Evolutionary conservation across 192 early-diverging fungal genomes (phyloP), one percentile per base, ranked within the genome.

Genomic region (Dissophora globulifera): DNA sequence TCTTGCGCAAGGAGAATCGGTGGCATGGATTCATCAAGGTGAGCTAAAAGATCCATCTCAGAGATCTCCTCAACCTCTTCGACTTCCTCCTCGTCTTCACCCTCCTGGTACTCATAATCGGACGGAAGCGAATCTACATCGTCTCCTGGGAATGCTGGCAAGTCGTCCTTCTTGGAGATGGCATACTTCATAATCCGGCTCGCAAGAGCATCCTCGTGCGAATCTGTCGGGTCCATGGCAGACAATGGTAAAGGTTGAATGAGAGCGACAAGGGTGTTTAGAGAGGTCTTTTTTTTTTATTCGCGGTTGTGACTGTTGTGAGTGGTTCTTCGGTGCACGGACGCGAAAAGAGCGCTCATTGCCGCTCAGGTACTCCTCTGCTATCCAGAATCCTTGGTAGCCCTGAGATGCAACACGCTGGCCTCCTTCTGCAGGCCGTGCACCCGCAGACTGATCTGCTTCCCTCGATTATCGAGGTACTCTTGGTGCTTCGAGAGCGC

Each of bases 21-120:
- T 1, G 80, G 62, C 46, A 78, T 69, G 15, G 82, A 70, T 4
- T 50, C 69, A 43, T 85, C 83, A 19, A 87, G 46, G 15, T 79
- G 80, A 1, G 67, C 45, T 0, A 87, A 45, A 5, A 87, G 60
- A 22, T 87, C 85, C 55, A 64, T 71, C 47, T 87, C 85, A 1
- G 71, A 74, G 12, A 87, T 87, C 29, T 87, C 83, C 20, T 83
- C 83, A 3, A 86, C 62, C n/a, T 70, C 79, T 40, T 81, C 83
- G 11, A 78, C 83, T 40, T 79, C 79, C 7, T 81, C 85, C 7
- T 81, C 85, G 1, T 69, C 61, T 13, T 62, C 79, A 25, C 78
- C 74, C 16, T 72, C 75, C 19, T 81, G 51, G 32, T 86, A 86
- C 47, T 86, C 84, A 48, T 81, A 83, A 74, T 86, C 84, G 11